A percentile compares a stretch with the other conserved stretches of the same genome.
Evolutionary conservation across 768 basidiomycete species (phyloP).

Genomic region (Gautieria morchelliformis): DNA sequence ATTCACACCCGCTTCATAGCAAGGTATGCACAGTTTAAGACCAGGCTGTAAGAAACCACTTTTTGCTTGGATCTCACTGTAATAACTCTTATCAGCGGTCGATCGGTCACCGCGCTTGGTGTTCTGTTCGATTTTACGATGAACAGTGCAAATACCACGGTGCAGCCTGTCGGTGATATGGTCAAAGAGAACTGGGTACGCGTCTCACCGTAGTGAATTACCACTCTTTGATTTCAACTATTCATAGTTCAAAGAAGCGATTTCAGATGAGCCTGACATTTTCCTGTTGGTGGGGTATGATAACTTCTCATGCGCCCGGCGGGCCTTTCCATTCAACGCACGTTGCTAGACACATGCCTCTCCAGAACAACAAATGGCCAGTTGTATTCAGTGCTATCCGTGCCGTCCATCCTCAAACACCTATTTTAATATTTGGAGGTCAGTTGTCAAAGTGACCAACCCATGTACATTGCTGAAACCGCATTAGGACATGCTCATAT

Average conservation of each 20-base stretch:
- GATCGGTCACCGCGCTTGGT: conserved; percentile 69
- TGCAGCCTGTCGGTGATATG: conserved; percentile 66
- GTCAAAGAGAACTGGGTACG: conserved; percentile 70
- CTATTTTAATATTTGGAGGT: conserved; percentile 79
- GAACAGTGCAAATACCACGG: conserved; percentile 61
- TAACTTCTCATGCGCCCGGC: neutral
- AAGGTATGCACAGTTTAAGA: conserved; percentile 65
- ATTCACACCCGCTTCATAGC: conserved; percentile 23
- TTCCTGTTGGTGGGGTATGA: conserved; percentile 65
- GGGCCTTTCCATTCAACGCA: neutral
- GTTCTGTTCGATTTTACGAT: conserved; percentile 71
- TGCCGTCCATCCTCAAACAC: conserved; percentile 58
- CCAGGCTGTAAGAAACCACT: conserved; percentile 42
- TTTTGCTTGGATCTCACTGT: neutral
- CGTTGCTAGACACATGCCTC: conserved; percentile 68
- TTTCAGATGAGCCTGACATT: conserved; percentile 71
- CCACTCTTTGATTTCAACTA: neutral
- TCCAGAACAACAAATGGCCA: conserved; percentile 62
- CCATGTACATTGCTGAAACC: neutral
- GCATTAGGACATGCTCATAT: conserved; percentile 59
- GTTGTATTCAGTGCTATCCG: conserved; percentile 67
- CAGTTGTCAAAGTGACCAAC: conserved; percentile 5
- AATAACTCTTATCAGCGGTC: conserved; percentile 35
- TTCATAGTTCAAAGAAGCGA: conserved; percentile 63
- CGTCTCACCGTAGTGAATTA: neutral